Evolutionary conservation across 208 protist genomes (phyloP).

Genomic region (Trypanosoma caninum): DNA sequence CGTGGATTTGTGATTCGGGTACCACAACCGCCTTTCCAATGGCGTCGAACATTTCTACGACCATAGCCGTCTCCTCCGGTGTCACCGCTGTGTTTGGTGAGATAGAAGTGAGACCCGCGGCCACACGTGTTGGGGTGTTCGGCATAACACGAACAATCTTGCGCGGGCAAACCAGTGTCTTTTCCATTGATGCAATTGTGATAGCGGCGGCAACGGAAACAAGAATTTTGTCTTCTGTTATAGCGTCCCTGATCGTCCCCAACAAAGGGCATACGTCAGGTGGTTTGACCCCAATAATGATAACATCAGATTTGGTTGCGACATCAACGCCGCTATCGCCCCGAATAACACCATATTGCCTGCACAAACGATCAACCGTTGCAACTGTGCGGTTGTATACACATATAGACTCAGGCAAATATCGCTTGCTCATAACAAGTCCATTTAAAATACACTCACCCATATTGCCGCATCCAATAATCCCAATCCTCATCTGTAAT

Average conservation of each 20-base stretch:
- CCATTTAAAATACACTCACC: conserved; percentile 84
- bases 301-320: conserved; percentile 56
- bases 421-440: conserved; percentile 32
- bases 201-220: conserved; percentile 94
- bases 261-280: conserved; percentile 68
- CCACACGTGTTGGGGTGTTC: conserved; percentile 89
- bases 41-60: conserved; percentile 60
- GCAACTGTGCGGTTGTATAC: conserved; percentile 63
- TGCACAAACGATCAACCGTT: conserved; percentile 38
- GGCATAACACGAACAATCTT: conserved; percentile 95
- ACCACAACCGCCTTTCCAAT: conserved; percentile 71
- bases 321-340: conserved; percentile 45
- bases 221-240: conserved; percentile 62
- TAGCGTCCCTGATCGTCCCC: conserved; percentile 32
- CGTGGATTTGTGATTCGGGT: conserved; percentile 76
- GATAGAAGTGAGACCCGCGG: conserved; percentile 64
- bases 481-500: conserved; percentile 60
- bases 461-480: conserved; percentile 95
- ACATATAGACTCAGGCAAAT: conserved; percentile 47
- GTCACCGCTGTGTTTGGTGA: conserved; percentile 44
- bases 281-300: conserved; percentile 94
- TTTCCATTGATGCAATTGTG: conserved; percentile 64
- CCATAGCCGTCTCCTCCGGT: conserved; percentile 31
- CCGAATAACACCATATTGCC: conserved; percentile 44
- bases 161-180: conserved; percentile 31